Evolutionary conservation across 75 land plant genomes (phyloP).

Genomic region (Cunninghamia lanceolata): DNA sequence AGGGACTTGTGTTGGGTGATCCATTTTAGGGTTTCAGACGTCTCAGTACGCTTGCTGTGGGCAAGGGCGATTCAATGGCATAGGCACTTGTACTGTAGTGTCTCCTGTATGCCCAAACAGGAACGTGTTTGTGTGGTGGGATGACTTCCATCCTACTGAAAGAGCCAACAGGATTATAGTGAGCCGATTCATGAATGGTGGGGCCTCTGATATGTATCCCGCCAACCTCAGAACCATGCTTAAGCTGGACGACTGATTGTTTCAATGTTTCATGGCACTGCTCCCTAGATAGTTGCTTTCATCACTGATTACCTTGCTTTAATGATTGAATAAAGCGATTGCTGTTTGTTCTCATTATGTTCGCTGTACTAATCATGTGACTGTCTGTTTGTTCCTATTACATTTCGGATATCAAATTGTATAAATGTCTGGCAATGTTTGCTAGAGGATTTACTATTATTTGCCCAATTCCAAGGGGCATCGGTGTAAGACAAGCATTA

Average conservation of each 20-base stretch:
- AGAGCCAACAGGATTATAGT: constrained; percentile 70
- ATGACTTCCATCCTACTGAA: constrained; percentile 88
- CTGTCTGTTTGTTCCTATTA: not conserved
- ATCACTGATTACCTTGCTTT: not conserved
- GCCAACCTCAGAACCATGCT: constrained; percentile 17
- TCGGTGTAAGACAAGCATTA: too few species aligned
- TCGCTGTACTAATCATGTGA: not conserved
- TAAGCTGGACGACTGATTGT: not conserved
- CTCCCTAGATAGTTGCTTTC: not conserved
- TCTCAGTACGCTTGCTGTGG: constrained; percentile 48
- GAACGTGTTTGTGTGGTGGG: constrained; percentile 84
- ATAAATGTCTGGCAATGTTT: too few species aligned
- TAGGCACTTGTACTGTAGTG: constrained; percentile 42
- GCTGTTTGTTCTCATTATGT: not conserved
- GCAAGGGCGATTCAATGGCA: constrained; percentile 50
- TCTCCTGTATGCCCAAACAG: constrained; percentile 66
- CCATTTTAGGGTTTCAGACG: constrained; percentile 25
- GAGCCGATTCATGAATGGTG: constrained; percentile 15
- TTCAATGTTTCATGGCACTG: too few species aligned
- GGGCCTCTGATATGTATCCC: not conserved
- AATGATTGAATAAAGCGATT: not conserved
- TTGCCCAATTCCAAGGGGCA: too few species aligned
- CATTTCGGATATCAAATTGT: too few species aligned
- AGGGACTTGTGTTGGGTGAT: not conserved
- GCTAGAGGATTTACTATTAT: too few species aligned